Percentiles rank a stretch among this genome's conserved stretches.
Evolutionary conservation across 2,329 filamentous ascomycete genomes (phyloP).

Genomic region (Beauveria medogensis): DNA sequence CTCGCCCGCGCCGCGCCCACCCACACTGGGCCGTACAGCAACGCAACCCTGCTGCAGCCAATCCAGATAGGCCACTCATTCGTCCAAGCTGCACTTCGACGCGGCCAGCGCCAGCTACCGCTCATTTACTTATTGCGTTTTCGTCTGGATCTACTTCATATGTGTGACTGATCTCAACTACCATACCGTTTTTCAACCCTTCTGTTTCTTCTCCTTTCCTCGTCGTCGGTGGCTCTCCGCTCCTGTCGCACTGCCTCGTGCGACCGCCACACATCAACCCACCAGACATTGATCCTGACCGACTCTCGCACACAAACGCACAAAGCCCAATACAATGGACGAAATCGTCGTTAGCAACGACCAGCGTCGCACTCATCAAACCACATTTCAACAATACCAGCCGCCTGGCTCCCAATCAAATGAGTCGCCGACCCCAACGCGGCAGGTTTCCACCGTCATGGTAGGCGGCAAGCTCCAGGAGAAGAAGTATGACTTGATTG

Average conservation of each 20-base stretch:
- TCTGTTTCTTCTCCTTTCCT: background rate
- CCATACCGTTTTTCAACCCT: too few species aligned
- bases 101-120: background rate
- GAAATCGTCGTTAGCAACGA: constrained; percentile 42
- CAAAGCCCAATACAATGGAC: constrained; percentile 32
- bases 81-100: background rate
- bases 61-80: background rate
- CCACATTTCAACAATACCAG: constrained; percentile 21
- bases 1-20: constrained; percentile 1
- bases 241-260: background rate
- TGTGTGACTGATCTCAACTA: background rate
- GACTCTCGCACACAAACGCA: constrained; percentile 17
- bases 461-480: constrained; percentile 11
- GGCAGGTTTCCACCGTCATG: background rate
- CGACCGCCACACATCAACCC: constrained; percentile 1
- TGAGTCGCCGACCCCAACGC: constrained; percentile 20
- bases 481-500: constrained; percentile 26
- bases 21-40: background rate
- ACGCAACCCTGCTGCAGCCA: constrained; percentile 6
- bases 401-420: constrained; percentile 21
- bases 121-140: background rate
- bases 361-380: constrained; percentile 21
- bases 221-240: background rate
- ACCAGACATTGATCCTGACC: constrained; percentile 14
- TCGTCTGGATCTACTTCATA: background rate